These are phyloP conservation scores for Macrolepiota fuliginosa DNA, from an alignment of 768 basidiomycete genomes.

Conservation along the genomic window DNA sequence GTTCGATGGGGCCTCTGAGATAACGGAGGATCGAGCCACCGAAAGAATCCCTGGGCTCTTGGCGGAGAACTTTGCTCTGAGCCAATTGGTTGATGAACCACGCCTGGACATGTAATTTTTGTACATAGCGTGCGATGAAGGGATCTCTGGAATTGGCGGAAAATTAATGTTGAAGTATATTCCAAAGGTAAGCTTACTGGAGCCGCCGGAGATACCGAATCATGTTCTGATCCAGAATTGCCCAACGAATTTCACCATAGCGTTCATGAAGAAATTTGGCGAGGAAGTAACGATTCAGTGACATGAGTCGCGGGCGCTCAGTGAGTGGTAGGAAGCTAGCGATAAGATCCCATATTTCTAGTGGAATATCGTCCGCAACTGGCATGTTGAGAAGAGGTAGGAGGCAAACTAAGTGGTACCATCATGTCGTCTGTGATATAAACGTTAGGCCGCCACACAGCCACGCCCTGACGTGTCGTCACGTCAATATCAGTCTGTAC, in stretches of 20 bases:
- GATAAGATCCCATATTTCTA: slow-evolving; percentile 33
- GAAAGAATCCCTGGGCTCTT: background rate
- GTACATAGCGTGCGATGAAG: slow-evolving; percentile 29
- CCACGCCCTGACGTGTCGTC: too few relatives aligned
- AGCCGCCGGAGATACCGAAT: slow-evolving; percentile 6
- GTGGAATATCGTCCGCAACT: slow-evolving; percentile 21
- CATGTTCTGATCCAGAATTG: background rate
- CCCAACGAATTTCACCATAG: slow-evolving; percentile 19
- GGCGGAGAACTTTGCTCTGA: slow-evolving; percentile 10
- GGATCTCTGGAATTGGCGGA: background rate
- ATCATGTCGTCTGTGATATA: background rate
- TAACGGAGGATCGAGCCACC: background rate
- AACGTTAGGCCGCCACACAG: background rate
- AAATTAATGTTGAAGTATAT: background rate
- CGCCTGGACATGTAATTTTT: slow-evolving; percentile 31
- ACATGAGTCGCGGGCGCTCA: background rate
- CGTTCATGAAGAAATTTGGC: slow-evolving; percentile 25
- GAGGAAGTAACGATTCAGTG: slow-evolving; percentile 32
- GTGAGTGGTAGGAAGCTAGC: slow-evolving; percentile 17
- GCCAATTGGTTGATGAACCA: slow-evolving; percentile 39
- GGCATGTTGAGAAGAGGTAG: background rate
- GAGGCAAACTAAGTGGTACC: background rate
- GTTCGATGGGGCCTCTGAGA: background rate
- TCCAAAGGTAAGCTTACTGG: background rate
- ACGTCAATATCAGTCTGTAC: too few relatives aligned